Base-by-base conservation (phyloP, 2,329 filamentous ascomycete species). In the Aspergillus tubingensis region DNA sequence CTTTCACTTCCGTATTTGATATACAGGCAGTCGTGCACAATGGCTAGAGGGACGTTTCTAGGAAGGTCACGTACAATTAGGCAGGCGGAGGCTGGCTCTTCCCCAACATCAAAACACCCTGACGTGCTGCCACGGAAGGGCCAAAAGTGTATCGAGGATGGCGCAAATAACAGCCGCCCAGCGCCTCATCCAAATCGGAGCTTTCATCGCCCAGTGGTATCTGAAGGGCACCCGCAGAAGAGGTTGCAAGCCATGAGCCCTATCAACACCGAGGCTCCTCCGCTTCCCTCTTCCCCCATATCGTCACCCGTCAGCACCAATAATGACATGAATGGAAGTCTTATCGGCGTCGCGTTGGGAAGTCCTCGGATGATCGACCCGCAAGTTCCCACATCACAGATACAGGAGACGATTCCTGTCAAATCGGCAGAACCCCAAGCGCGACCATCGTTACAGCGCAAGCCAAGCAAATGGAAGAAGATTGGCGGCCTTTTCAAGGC, bases 331-430 rank as follows among this genome's bases (percentile, higher is more conserved):
- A 75, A 78, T 7, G 79, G 80, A 48, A 76, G 79, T 62, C 81
- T 79, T 66, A 92, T 92, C 62, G 90, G 90, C 8, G 88, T 92
- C 82, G 90, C 90, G 1, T 77, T 92, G 58, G 90, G 89, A 32
- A 92, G 89, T 68, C 90, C 90, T 23, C 78, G 81, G 13, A 66
- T 73, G 64, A 30, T 70, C 5, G 62, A 68, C n/a, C 43, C 66
- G 27, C 63, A 66, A 10, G 60, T 58, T 13, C 57, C 57, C 32
- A 36, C 58, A 49, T 43, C 69, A 5, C 64, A 68, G 6, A 53
- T 52, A 53, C 64, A 65, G 44, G 62, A 64, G 17, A 57, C 61
- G 8, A 51, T 57, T 4, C 41, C 65, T 21, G 66, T 58, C 0
- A 60, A 66, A 2, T 63, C 62, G 43, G 25, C 53, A 1, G 59